These are phyloP conservation scores for Monosporozyma yasuniensis DNA, from an alignment of 805 yeast species.

Conservation along the genomic window DNA sequence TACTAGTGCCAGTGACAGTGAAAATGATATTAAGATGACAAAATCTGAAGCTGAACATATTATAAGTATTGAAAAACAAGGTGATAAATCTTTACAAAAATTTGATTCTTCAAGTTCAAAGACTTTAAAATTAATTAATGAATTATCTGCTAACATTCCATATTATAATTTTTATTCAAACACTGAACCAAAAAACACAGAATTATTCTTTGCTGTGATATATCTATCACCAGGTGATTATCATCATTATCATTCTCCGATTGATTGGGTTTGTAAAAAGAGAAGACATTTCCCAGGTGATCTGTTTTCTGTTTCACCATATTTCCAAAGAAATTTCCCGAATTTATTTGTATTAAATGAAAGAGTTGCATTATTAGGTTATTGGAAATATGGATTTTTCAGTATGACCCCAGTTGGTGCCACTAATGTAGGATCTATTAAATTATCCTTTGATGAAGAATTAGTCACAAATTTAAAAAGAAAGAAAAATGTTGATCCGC, in stretches of 20 bases:
- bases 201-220: constrained; percentile 79
- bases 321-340: constrained; percentile 78
- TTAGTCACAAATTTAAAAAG: constrained; percentile 70
- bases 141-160: constrained; percentile 20
- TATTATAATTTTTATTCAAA: constrained; percentile 4
- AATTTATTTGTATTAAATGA: constrained; percentile 88
- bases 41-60: constrained; percentile 7
- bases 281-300: constrained; percentile 96
- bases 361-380: constrained; percentile 88
- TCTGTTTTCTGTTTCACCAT: constrained; percentile 91
- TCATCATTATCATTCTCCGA: constrained; percentile 93
- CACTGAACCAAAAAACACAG: constrained; percentile 37
- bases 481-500: constrained; percentile 42
- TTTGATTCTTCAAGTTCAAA: constrained; percentile 23
- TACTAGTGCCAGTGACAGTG: background rate
- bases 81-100: constrained; percentile 49
- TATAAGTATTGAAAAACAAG: constrained; percentile 49
- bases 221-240: constrained; percentile 98
- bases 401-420: constrained; percentile 99
- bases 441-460: constrained; percentile 83
- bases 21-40: constrained; percentile 6
- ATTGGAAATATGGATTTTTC: constrained; percentile 95
- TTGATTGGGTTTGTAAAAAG: constrained; percentile 88
- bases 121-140: constrained; percentile 34
- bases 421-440: constrained; percentile 93